A percentile compares a stretch with the other conserved stretches of the same genome.
These are phyloP conservation scores for Alternaria infectoria DNA, from an alignment of 2,329 filamentous ascomycete species.

Conservation along the genomic window DNA sequence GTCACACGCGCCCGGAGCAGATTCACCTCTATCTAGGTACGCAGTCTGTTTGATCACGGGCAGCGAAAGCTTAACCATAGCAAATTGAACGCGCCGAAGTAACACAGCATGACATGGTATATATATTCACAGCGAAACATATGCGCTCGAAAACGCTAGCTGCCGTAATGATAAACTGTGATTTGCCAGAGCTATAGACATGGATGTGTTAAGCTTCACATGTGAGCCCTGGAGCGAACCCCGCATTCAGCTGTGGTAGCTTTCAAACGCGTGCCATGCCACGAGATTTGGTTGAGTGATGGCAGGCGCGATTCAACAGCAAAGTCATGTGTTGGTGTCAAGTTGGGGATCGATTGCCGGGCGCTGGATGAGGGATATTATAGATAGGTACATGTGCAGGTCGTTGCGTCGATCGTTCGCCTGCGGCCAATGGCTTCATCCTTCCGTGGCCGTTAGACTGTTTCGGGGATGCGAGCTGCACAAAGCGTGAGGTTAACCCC, in stretches of 20 bases:
- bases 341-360: neutral
- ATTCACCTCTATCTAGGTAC: neutral
- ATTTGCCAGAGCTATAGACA: constrained; percentile 28
- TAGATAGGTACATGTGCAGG: constrained; percentile 18
- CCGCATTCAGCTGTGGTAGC: constrained; percentile 24
- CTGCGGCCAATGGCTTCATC: constrained; percentile 30
- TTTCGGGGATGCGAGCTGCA: constrained; percentile 27
- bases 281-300: neutral
- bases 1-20: constrained; percentile 11
- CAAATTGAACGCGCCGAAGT: constrained; percentile 4
- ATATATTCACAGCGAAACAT: constrained; percentile 6
- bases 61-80: neutral
- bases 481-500: constrained; percentile 42
- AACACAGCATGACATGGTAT: constrained; percentile 1
- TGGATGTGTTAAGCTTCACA: constrained; percentile 30
- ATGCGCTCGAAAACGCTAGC: constrained; percentile 18
- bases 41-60: neutral
- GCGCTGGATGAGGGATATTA: constrained; percentile 16
- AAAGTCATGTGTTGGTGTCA: neutral
- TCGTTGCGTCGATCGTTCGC: constrained; percentile 25
- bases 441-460: constrained; percentile 20
- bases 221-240: constrained; percentile 23
- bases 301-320: neutral
- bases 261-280: neutral
- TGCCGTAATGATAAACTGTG: constrained; percentile 10